phyloP scores from a whole-genome alignment of 345 rosid genomes.

The Microcos paniculata region DNA sequence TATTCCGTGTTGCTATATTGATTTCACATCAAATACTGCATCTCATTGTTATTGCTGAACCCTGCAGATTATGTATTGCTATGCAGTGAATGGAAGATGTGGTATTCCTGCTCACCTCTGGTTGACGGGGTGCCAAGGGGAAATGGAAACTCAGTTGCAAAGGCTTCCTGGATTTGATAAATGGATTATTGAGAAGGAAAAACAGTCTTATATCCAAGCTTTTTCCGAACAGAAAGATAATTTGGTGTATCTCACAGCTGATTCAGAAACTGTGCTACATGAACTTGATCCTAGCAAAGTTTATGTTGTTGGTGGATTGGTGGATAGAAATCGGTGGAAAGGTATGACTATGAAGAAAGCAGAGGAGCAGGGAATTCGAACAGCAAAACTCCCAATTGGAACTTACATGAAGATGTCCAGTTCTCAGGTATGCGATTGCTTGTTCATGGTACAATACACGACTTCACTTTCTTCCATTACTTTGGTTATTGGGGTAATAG shows the following conservation, averaged over 20 bases:
- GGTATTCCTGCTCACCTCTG: constrained; percentile 66
- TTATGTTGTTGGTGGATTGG: constrained; percentile 85
- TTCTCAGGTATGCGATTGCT: constrained; percentile 65
- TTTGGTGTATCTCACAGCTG: constrained; percentile 88
- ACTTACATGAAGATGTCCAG: constrained; percentile 90
- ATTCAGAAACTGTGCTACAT: constrained; percentile 69
- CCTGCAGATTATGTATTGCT: constrained; percentile 86
- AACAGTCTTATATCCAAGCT: constrained; percentile 61
- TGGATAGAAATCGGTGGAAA: constrained; percentile 92
- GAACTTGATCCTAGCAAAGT: constrained; percentile 58
- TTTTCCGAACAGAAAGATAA: constrained; percentile 62
- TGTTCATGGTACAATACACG: not conserved
- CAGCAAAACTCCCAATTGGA: constrained; percentile 85
- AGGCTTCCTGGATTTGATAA: constrained; percentile 84
- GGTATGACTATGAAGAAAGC: constrained; percentile 92
- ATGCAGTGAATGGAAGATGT: constrained; percentile 78
- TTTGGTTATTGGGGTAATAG: not conserved
- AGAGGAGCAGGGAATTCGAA: constrained; percentile 81
- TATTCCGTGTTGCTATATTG: not conserved
- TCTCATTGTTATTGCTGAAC: constrained; percentile 12
- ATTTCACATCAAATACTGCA: not conserved
- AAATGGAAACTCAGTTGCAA: constrained; percentile 63
- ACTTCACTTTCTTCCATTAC: not conserved
- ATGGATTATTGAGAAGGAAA: constrained; percentile 92
- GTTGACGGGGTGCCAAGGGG: constrained; percentile 81